Conservation (phyloP, 2,329 filamentous ascomycete genomes). For the Huntiella bhutanensis region DNA sequence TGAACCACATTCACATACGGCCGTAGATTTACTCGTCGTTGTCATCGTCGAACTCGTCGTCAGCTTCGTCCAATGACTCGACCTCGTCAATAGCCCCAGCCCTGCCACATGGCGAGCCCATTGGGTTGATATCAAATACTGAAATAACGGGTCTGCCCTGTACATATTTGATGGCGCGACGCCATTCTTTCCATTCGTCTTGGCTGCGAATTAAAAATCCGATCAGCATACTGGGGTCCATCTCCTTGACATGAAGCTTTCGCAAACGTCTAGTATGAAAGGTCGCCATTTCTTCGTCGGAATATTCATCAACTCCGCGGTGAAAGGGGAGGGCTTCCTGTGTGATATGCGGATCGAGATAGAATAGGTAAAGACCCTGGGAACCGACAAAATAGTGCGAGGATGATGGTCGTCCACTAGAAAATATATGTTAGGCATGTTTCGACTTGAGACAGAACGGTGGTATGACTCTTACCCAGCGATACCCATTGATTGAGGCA, state of each 20-base stretch:
- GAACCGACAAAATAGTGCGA: slow-evolving; percentile 48
- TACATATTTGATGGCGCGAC: slow-evolving; percentile 51
- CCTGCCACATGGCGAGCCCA: slow-evolving; percentile 37
- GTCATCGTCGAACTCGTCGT: slow-evolving; percentile 14
- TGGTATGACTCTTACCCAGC: slow-evolving; percentile 47
- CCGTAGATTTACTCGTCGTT: not conserved
- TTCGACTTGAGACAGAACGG: slow-evolving; percentile 1
- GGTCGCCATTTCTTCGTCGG: slow-evolving; percentile 53
- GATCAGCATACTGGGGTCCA: slow-evolving; percentile 97
- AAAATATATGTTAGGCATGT: not conserved
- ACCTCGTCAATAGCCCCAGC: slow-evolving; percentile 74
- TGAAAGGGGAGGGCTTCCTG: slow-evolving; percentile 52
- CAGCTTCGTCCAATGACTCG: slow-evolving; percentile 64
- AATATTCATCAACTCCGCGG: slow-evolving; percentile 37
- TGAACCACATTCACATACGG: not conserved
- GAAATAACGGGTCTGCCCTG: slow-evolving; percentile 75
- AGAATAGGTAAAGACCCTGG: slow-evolving; percentile 65
- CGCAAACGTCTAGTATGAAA: slow-evolving; percentile 79
- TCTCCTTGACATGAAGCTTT: slow-evolving; percentile 66
- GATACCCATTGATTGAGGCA: slow-evolving; percentile 86
- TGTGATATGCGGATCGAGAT: slow-evolving; percentile 83
- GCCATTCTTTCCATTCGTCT: slow-evolving; percentile 72
- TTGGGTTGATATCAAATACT: slow-evolving; percentile 52
- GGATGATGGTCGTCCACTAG: slow-evolving; percentile 73
- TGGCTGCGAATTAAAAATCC: slow-evolving; percentile 74